Conservation (phyloP, 192 early-diverging fungal species). For the Rhizoclosmatium sp. region DNA sequence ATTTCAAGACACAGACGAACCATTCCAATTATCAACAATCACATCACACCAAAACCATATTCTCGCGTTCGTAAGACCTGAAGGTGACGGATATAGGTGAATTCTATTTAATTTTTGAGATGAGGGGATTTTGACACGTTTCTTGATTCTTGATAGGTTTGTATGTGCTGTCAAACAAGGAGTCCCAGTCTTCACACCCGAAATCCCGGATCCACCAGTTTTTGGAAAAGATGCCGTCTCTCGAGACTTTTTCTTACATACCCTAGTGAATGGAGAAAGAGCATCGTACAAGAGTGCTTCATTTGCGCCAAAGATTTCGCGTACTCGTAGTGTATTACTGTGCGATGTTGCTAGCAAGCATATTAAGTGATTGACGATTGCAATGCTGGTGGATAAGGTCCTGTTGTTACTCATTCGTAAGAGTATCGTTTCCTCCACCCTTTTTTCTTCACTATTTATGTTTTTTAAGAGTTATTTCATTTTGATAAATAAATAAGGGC, state of each 20-base stretch:
- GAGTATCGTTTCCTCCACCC: too few species aligned
- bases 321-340: slow-evolving; percentile 68
- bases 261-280: slow-evolving; percentile 72
- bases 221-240: slow-evolving; percentile 64
- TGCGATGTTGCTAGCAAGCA: slow-evolving; percentile 66
- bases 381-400: too few species aligned
- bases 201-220: slow-evolving; percentile 64
- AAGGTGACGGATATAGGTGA: slow-evolving; percentile 55
- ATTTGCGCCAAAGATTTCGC: slow-evolving; percentile 69
- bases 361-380: slow-evolving; percentile 17
- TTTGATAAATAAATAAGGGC: too few species aligned
- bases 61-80: slow-evolving; percentile 60
- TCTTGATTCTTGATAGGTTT: background rate
- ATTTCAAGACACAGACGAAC: slow-evolving; percentile 55
- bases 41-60: slow-evolving; percentile 67
- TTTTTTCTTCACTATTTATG: too few species aligned
- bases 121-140: background rate
- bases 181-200: slow-evolving; percentile 68
- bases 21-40: slow-evolving; percentile 57
- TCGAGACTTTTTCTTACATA: slow-evolving; percentile 71
- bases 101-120: background rate
- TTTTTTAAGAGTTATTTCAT: too few species aligned
- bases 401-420: too few species aligned
- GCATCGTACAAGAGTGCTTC: slow-evolving; percentile 70
- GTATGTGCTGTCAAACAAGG: slow-evolving; percentile 44